Evolutionary conservation across 2,329 filamentous ascomycete species (phyloP).

Genomic region (Talaromyces sp.): DNA sequence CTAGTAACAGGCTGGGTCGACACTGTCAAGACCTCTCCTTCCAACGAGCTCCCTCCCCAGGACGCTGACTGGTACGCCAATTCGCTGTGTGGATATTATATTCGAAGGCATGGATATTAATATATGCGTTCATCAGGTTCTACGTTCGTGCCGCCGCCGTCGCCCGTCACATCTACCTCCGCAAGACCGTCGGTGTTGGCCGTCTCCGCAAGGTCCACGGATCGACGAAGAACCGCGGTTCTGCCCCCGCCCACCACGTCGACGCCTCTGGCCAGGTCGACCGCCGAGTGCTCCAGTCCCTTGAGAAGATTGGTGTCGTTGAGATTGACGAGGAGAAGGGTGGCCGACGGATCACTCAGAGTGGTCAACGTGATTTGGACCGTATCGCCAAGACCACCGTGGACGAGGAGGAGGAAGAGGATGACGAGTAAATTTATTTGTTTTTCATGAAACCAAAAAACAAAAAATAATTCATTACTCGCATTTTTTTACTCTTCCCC

Average conservation of each 20-base stretch:
- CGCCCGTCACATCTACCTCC: conserved; percentile 97
- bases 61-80: conserved; percentile 87
- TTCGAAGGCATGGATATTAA: background rate
- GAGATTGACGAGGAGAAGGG: conserved; percentile 98
- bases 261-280: conserved; percentile 93
- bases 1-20: conserved; percentile 79
- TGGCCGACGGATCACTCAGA: conserved; percentile 95
- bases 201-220: conserved; percentile 96
- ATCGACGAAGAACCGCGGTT: conserved; percentile 93
- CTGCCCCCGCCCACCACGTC: conserved; percentile 86
- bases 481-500: conserved; percentile 8
- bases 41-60: conserved; percentile 97
- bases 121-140: conserved; percentile 47
- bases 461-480: conserved; percentile 10
- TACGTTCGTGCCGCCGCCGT: conserved; percentile 86
- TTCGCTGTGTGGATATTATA: background rate
- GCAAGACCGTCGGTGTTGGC: conserved; percentile 98
- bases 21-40: conserved; percentile 95
- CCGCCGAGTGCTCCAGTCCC: conserved; percentile 93
- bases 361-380: conserved; percentile 98
- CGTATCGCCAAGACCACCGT: conserved; percentile 74
- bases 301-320: conserved; percentile 98
- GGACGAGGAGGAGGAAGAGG: conserved; percentile 40
- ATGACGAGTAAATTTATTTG: conserved; percentile 31
- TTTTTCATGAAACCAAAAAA: conserved; percentile 9